Base-by-base conservation (phyloP, 2,329 filamentous ascomycete genomes). In the Neodidymelliopsis sp. region DNA sequence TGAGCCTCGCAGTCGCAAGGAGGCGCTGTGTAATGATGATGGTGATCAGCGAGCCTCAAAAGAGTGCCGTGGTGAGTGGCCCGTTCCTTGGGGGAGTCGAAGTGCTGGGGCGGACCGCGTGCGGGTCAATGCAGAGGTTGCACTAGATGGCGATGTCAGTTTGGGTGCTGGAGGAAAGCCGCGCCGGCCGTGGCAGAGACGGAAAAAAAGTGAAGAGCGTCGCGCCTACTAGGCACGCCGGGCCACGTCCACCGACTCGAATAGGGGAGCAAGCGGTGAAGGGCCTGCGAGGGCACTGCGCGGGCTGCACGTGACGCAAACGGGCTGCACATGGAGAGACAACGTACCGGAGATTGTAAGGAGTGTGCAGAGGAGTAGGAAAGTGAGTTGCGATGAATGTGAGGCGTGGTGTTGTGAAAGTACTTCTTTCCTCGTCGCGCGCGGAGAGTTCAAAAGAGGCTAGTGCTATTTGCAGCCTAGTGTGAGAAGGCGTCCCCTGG, bases 101-200 rank as follows among this genome's bases (percentile, higher is more conserved):
- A 59, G 53, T 57, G 55, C 58, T 54, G 63, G 60, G 57, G 53
- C 63, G 67, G 70, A 65, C 61, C 70, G 64, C 70, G 69, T 53
- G 57, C 55, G 66, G 70, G 70, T 71, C 70, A 73, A 73, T 72
- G 70, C 70, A 69, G 65, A 53, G 56, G 63, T 56, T 57, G 62
- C 60, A 69, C 69, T 70, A 67, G 56, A 64, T 56, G 56, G 54
- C 41, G 50, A 62, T 25, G 60, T 66, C 56, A 63, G 67, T 71
- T 61, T 63, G 57, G 49, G 42, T 57, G 52, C 63, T 52, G 57
- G 48, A 38, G 30, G 28, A 30, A 34, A 51, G 46, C 45, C 47
- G 47, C 53, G 45, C 54, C 40, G 35, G 56, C 47, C 41, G 43
- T 35, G 49, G 48, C 41, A 48, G 50, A 30, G 35, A 38, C 45